phyloP scores from a whole-genome alignment of 23 red algal genomes.

The Pyropia yezoensis region DNA sequence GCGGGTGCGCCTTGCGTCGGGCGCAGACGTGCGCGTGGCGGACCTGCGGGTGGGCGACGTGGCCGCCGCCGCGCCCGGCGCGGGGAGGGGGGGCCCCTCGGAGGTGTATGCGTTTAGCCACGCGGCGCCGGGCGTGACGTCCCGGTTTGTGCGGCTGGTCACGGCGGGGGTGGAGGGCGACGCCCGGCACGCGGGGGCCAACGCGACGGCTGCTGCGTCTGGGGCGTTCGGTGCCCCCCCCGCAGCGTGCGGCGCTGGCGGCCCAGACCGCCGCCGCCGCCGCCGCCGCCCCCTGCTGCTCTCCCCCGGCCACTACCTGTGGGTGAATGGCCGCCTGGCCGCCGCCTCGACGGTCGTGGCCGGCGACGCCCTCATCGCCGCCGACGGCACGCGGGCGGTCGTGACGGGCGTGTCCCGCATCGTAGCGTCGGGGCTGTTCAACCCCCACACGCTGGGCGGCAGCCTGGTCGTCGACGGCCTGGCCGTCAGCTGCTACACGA shows the following conservation, averaged over 20 bases:
- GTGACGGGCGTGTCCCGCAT: constrained; percentile 3
- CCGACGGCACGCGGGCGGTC: constrained; percentile 5
- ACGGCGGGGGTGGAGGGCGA: background rate
- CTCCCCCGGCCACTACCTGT: constrained; percentile 13
- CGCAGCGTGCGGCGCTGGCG: too few species aligned
- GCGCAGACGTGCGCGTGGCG: background rate
- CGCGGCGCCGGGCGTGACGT: background rate
- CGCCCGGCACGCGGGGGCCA: too few species aligned
- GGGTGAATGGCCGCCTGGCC: constrained; percentile 1
- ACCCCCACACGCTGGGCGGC: constrained; percentile 43
- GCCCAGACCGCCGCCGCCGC: too few species aligned
- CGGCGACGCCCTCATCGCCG: constrained; percentile 6
- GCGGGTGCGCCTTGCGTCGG: constrained; percentile 4
- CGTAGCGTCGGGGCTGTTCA: background rate
- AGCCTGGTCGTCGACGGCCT: constrained; percentile 34
- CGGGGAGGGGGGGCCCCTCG: background rate
- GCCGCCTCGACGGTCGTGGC: background rate
- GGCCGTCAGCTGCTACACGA: constrained; percentile 17
- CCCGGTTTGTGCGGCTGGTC: background rate
- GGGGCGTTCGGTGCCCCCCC: too few species aligned
- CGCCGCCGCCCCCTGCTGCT: constrained; percentile 1
- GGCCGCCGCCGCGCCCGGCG: background rate
- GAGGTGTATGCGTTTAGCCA: background rate
- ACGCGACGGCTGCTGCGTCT: too few species aligned
- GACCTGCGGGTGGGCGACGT: constrained; percentile 2